A percentile compares a stretch with the other conserved stretches of the same genome.
Conservation (phyloP, 148 eudicot species). For the Amaranthus hypochondriacus region DNA sequence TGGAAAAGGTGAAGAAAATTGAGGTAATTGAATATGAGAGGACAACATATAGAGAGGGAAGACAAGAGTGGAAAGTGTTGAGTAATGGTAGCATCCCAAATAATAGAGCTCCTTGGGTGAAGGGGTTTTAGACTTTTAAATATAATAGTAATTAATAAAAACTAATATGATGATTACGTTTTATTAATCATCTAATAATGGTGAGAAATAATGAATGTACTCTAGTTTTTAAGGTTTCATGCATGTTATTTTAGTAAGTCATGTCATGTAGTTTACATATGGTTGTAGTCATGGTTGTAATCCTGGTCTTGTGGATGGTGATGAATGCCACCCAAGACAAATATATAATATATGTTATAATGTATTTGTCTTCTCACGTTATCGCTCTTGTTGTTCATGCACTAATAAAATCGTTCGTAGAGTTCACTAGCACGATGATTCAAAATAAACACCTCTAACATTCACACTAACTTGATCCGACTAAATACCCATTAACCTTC, state of each 20-base stretch:
- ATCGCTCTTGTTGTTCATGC: too few species aligned
- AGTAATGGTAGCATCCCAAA: slow-evolving; percentile 6
- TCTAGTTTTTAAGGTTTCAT: background rate
- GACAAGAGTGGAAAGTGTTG: slow-evolving; percentile 5
- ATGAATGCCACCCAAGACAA: slow-evolving; percentile 20
- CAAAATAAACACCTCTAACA: too few species aligned
- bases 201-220: too few species aligned
- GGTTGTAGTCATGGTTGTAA: background rate
- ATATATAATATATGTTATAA: too few species aligned
- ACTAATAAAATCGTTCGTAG: too few species aligned
- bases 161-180: too few species aligned
- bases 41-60: slow-evolving; percentile 1
- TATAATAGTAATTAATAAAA: too few species aligned
- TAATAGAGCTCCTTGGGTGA: background rate
- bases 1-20: background rate
- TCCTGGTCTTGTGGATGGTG: background rate
- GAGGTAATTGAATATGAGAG: slow-evolving; percentile 14
- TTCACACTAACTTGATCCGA: too few species aligned
- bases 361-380: too few species aligned
- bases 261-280: background rate
- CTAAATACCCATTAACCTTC: too few species aligned
- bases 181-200: background rate
- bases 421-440: too few species aligned
- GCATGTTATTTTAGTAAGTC: background rate
- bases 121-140: background rate